Base-by-base conservation (phyloP, 2,329 filamentous ascomycete genomes). In the Scedosporium boydii region DNA sequence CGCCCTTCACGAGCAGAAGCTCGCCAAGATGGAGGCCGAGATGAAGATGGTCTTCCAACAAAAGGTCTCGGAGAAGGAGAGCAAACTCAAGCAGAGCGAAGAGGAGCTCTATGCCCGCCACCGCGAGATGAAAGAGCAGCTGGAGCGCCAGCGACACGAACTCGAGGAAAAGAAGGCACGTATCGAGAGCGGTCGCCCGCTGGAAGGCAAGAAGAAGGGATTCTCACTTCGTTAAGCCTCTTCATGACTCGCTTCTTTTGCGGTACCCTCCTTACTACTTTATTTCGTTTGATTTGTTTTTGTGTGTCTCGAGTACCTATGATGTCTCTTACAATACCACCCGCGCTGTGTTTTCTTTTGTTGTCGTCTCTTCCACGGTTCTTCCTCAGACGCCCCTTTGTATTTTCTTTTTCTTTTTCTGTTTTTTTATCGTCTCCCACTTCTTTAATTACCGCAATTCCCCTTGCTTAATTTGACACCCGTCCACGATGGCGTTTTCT, bases 41-140 rank as follows among this genome's bases (percentile, higher is more conserved):
- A 99, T 99, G 95, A 99, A 99, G 91, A 96, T 97, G 91, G 95
- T 99, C 69, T 99, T 99, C 91, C 95, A 98, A 78, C 95, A 99
- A 77, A 99, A 99, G 89, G 95, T 99, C 38, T 87, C 91, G 68
- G 95, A 99, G 79, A 99, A 99, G 84, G 95, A 99, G 81, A 96
- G 91, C 86, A 99, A 99, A 81, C 83, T 99, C 76, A 96, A 96
- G 82, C 95, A 98, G 81, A 96, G 92, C 83, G 95, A 99, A 78
- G 95, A 99, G 77, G 95, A 99, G 83, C 82, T 99, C 64, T 98
- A 98, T 74, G 93, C 95, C 68, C 89, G 95, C 70, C 95, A 99
- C 82, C 88, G 93, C 75, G 95, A 99, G 82, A 99, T 99, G 95
- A 99, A 98, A 85, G 95, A 99, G 75, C 93, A 98, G 78, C 86